phyloP scores from a whole-genome alignment of 352 stramenopile species.

The Phytophthora cryptogea region DNA sequence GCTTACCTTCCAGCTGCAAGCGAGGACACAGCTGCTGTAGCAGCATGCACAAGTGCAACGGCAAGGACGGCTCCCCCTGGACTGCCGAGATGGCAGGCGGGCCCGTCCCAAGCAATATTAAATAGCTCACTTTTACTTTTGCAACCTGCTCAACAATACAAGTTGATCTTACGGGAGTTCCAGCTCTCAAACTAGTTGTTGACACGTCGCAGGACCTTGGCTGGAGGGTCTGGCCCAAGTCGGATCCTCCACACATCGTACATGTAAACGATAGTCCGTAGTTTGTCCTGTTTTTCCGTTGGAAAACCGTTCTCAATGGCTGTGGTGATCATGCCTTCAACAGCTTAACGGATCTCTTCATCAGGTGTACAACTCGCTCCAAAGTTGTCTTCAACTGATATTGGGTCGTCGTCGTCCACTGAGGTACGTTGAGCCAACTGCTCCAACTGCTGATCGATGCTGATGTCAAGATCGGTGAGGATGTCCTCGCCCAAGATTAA shows the following conservation, averaged over 20 bases:
- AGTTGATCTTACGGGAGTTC: too few relatives aligned
- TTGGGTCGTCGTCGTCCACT: not conserved
- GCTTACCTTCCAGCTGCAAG: too few relatives aligned
- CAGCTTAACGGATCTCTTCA: not conserved
- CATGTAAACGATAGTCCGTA: slow-evolving; percentile 13
- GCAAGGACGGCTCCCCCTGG: too few relatives aligned
- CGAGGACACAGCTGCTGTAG: too few relatives aligned
- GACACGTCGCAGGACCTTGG: not conserved
- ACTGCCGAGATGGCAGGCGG: too few relatives aligned
- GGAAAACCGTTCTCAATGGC: slow-evolving; percentile 4
- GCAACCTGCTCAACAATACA: too few relatives aligned
- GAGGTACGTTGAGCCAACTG: not conserved
- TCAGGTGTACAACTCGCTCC: too few relatives aligned
- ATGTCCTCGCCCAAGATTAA: too few relatives aligned
- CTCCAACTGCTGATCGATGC: not conserved
- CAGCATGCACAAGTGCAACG: not conserved
- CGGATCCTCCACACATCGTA: slow-evolving; percentile 3
- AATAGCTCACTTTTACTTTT: too few relatives aligned
- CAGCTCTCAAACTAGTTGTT: not conserved
- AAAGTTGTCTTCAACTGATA: not conserved
- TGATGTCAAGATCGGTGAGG: not conserved
- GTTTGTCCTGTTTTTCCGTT: not conserved
- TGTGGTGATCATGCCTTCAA: not conserved
- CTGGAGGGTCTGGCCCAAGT: not conserved
- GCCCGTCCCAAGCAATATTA: too few relatives aligned